Evolutionary conservation across 805 yeast species (phyloP).

Genomic region (Trichomonascus vanleenenianus): DNA sequence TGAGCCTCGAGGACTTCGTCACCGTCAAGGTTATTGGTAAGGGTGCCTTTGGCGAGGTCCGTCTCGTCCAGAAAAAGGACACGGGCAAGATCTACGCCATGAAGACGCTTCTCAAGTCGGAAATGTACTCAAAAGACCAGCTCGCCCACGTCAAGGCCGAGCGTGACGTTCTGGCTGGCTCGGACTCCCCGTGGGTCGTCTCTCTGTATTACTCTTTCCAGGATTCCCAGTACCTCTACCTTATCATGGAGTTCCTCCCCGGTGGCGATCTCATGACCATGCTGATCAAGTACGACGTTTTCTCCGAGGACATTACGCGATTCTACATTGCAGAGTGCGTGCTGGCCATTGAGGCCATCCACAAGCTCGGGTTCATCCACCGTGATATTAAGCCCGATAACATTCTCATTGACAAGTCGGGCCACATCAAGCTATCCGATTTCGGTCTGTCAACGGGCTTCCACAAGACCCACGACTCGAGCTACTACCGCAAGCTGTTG

Average conservation of each 20-base stretch:
- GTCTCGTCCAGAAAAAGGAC: conserved; percentile 87
- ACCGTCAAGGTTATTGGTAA: conserved; percentile 91
- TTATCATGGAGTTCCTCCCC: conserved; percentile 76
- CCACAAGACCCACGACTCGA: conserved; percentile 88
- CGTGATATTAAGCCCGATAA: conserved; percentile 97
- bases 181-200: conserved; percentile 85
- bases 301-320: conserved; percentile 80
- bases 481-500: conserved; percentile 72
- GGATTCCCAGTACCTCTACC: conserved; percentile 63
- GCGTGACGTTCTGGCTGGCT: conserved; percentile 87
- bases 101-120: conserved; percentile 85
- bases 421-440: conserved; percentile 63
- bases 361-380: conserved; percentile 88
- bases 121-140: conserved; percentile 92
- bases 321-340: conserved; percentile 96
- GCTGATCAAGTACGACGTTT: conserved; percentile 90
- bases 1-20: conserved; percentile 73
- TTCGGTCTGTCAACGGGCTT: conserved; percentile 85
- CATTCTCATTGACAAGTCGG: conserved; percentile 72
- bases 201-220: conserved; percentile 76
- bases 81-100: conserved; percentile 89
- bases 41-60: conserved; percentile 97
- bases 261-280: conserved; percentile 91
- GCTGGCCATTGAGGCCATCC: conserved; percentile 88
- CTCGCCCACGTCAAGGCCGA: conserved; percentile 94